Base-by-base conservation (phyloP, 2,329 filamentous ascomycete genomes). In the Microsporum canis region DNA sequence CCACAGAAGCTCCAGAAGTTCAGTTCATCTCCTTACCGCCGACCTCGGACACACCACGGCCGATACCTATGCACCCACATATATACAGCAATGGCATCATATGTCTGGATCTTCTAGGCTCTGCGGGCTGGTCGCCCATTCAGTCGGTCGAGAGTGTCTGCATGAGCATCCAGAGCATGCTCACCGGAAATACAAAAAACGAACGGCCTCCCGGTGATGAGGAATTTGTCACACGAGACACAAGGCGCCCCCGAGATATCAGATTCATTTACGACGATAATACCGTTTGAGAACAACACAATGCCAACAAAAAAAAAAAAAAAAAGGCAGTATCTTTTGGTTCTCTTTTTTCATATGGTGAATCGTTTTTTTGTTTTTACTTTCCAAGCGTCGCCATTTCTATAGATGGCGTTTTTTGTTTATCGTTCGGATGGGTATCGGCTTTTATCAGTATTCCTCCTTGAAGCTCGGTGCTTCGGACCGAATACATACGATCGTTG, bases 11-110 rank as follows among this genome's bases (percentile, higher is more conserved):
- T 0, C 94, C 94, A 29, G 94, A 99, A 79, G 94, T 97, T 66
- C 88, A 88, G 61, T 99, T 99, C 71, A 80, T 89, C 60, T 80
- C 85, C 68, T 77, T 83, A 59, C 73, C 83, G 38, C 58, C 61
- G 29, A 64, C 70, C 7, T 68, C 72, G 36, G 68, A 70, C 5
- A 72, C 76, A 0, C 73, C 74, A 45, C 80, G 82, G 47, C 77
- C 80, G 1, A 91, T 99, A 68, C 94, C 94, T 0, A 91, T 96
- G 73, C 94, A 99, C 70, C 94, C 94, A 2, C 94, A 99, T 77
- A 89, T 99, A 74, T 99, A 99, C 78, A 94, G 88, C 68, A 99
- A 99, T 75, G 94, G 94, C 68, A 96, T 97, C 73, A 99, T 99
- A 71, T 99, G 94, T 70, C 87, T 99, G 57, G 94, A 99, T 69